Percentiles rank a stretch among this genome's conserved stretches.
phyloP scores from a whole-genome alignment of 2,329 filamentous ascomycete genomes.

The Aquanectria penicillioides region DNA sequence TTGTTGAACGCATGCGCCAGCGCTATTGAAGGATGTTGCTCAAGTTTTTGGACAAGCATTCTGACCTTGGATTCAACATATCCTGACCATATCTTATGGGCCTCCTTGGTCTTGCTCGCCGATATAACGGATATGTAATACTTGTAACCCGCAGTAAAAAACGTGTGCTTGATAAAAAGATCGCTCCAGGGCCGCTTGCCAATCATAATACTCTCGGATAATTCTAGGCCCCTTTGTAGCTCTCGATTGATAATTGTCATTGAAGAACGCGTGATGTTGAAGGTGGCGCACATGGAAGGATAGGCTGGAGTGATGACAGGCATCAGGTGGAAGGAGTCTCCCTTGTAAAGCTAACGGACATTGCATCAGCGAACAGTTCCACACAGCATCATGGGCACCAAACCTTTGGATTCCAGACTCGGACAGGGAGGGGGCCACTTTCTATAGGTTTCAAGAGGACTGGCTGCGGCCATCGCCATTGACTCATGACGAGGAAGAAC shows the following conservation, averaged over 20 bases:
- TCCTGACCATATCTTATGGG: constrained; percentile 88
- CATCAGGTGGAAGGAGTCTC: constrained; percentile 91
- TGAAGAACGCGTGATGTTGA: constrained; percentile 90
- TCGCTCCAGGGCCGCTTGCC: constrained; percentile 86
- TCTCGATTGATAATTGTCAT: constrained; percentile 86
- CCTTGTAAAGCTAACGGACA: constrained; percentile 72
- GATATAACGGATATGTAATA: constrained; percentile 93
- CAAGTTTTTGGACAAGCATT: constrained; percentile 83
- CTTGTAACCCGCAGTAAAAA: constrained; percentile 93
- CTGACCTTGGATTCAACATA: constrained; percentile 94
- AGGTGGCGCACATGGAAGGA: constrained; percentile 96
- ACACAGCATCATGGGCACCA: background rate
- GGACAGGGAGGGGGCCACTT: constrained; percentile 80
- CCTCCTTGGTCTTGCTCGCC: constrained; percentile 83
- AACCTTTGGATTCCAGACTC: constrained; percentile 95
- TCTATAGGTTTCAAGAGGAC: constrained; percentile 90
- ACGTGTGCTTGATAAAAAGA: constrained; percentile 88
- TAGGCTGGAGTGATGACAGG: constrained; percentile 98
- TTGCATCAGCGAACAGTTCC: background rate
- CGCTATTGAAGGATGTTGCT: constrained; percentile 81
- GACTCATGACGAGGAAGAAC: constrained; percentile 91
- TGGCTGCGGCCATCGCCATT: constrained; percentile 96
- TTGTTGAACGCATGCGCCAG: constrained; percentile 94
- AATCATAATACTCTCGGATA: constrained; percentile 81
- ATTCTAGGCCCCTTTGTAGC: constrained; percentile 78